A percentile compares a stretch with the other conserved stretches of the same genome.
Evolutionary conservation across 164 flowering plant genomes (phyloP).

Genomic region (Piper longum): DNA sequence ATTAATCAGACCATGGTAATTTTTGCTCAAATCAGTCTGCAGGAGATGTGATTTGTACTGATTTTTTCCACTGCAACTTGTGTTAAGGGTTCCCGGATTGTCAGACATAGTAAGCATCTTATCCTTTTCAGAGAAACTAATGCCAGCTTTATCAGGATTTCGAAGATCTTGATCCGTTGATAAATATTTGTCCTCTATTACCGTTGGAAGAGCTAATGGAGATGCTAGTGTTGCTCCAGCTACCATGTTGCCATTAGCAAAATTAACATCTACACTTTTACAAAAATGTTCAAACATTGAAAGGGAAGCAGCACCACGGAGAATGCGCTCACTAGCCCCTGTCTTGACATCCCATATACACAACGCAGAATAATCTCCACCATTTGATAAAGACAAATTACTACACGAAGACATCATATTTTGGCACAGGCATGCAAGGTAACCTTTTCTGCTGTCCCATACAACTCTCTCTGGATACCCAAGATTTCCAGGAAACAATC

Average conservation of each 20-base stretch:
- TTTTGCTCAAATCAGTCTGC: conserved; percentile 12
- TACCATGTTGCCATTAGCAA: conserved; percentile 23
- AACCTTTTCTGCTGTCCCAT: conserved; percentile 90
- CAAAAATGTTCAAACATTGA: conserved; percentile 87
- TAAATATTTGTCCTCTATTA: conserved; percentile 29
- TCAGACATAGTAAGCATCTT: conserved; percentile 5
- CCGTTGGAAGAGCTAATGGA: conserved; percentile 35
- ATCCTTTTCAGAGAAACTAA: conserved; percentile 6
- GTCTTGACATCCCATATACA: conserved; percentile 93
- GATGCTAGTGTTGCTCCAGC: conserved; percentile 59
- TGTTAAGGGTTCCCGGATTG: not conserved
- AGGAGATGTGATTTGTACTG: conserved; percentile 6
- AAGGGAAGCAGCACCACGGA: conserved; percentile 81
- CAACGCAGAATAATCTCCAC: conserved; percentile 32
- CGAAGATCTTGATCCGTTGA: conserved; percentile 16
- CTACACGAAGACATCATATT: conserved; percentile 19
- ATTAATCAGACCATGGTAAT: conserved; percentile 32
- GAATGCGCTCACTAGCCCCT: conserved; percentile 81
- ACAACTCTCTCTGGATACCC: conserved; percentile 62
- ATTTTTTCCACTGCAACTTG: conserved; percentile 1
- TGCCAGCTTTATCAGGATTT: conserved; percentile 17
- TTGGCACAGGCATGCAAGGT: conserved; percentile 67
- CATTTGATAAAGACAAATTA: conserved; percentile 7
- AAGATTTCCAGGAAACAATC: conserved; percentile 93
- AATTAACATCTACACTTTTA: conserved; percentile 30